phyloP scores from a whole-genome alignment of 306 rosid species.

The Abrus precatorius region DNA sequence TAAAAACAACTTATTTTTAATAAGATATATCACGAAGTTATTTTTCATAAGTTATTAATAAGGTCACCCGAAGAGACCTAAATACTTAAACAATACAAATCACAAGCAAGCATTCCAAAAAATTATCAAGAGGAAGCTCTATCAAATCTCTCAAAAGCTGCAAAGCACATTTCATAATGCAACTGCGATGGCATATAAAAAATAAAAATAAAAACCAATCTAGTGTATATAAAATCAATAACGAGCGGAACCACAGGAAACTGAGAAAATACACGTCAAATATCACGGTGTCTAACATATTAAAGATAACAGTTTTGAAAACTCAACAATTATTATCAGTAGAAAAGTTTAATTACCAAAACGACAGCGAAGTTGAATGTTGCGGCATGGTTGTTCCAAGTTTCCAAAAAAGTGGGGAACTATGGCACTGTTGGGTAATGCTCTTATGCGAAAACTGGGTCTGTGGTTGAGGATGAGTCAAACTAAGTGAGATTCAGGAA shows the following conservation, averaged over 20 bases:
- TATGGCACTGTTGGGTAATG: neutral
- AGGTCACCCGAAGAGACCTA: too few relatives aligned
- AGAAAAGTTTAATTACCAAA: conserved; percentile 44
- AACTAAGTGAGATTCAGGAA: conserved; percentile 38
- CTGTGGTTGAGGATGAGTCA: conserved; percentile 9
- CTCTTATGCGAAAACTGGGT: conserved; percentile 16
- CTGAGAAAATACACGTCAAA: conserved; percentile 34
- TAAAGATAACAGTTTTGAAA: conserved; percentile 46
- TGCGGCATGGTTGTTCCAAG: conserved; percentile 37
- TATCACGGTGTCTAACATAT: conserved; percentile 14
- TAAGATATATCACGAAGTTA: too few relatives aligned
- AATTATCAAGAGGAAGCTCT: conserved; percentile 1
- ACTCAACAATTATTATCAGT: conserved; percentile 9
- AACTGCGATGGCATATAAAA: neutral
- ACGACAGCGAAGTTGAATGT: conserved; percentile 42
- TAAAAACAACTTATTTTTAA: too few relatives aligned
- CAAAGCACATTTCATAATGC: conserved; percentile 37
- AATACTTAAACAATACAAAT: conserved; percentile 24
- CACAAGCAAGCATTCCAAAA: conserved; percentile 5
- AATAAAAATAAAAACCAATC: neutral
- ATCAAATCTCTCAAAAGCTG: conserved; percentile 14
- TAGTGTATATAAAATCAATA: conserved; percentile 26
- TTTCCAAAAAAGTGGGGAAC: conserved; percentile 30
- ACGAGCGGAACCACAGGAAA: neutral
- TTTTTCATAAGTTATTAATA: too few relatives aligned